phyloP scores from a whole-genome alignment of 2,329 filamentous ascomycete genomes.

The Cladosporium sp. region DNA sequence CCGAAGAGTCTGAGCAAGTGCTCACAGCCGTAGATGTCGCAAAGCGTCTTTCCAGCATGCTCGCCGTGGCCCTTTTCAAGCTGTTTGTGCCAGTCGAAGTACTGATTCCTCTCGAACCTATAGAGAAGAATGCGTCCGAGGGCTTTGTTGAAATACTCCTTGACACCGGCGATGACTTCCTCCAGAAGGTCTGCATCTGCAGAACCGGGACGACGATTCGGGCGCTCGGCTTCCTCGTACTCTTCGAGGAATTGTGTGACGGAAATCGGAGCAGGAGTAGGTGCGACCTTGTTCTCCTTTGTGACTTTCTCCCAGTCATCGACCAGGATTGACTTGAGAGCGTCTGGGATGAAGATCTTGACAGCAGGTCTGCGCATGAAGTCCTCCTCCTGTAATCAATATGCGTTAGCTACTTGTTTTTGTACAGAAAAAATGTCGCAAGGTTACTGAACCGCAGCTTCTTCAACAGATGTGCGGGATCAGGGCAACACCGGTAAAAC shows the following conservation, averaged over 20 bases:
- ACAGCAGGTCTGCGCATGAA: slow-evolving; percentile 83
- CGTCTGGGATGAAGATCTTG: slow-evolving; percentile 79
- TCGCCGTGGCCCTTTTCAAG: slow-evolving; percentile 59
- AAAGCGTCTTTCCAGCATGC: slow-evolving; percentile 64
- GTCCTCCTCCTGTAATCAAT: slow-evolving; percentile 67
- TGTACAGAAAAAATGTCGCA: no score
- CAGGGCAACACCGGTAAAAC: background rate
- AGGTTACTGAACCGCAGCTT: no score
- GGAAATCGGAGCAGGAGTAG: slow-evolving; percentile 71
- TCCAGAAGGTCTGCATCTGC: slow-evolving; percentile 81
- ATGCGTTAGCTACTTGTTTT: background rate
- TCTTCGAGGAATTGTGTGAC: slow-evolving; percentile 75
- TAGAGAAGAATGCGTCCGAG: slow-evolving; percentile 88
- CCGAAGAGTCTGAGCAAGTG: slow-evolving; percentile 85
- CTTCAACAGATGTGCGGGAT: no score
- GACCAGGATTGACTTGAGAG: slow-evolving; percentile 85
- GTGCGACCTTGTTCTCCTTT: slow-evolving; percentile 86
- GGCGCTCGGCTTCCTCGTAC: slow-evolving; percentile 74
- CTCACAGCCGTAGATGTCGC: slow-evolving; percentile 87
- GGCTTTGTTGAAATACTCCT: slow-evolving; percentile 90
- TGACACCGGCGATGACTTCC: slow-evolving; percentile 79
- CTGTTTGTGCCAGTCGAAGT: slow-evolving; percentile 68
- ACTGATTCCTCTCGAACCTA: slow-evolving; percentile 88
- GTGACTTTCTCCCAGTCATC: slow-evolving; percentile 99
- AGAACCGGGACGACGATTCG: slow-evolving; percentile 60